Evolutionary conservation across 208 protist genomes (phyloP), one percentile per base, ranked within the genome.

Genomic region (Blechomonas ayalai): DNA sequence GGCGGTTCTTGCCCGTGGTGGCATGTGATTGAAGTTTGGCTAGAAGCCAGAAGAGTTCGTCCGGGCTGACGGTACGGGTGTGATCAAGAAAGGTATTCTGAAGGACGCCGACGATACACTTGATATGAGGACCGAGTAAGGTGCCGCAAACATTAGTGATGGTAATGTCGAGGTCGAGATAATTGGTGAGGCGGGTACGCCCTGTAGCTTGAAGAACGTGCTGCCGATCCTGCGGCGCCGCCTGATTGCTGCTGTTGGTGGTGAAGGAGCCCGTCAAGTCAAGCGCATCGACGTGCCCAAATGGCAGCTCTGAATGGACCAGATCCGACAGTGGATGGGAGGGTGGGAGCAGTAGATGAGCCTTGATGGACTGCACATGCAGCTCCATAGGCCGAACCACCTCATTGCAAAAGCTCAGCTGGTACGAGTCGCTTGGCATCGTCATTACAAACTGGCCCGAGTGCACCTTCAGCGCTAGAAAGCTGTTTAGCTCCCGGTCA

Each of bases 11-110:
- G 8, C 76, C 75, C 16, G 58, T 66, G 23, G 74, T 58, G 3
- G 70, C 67, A 50, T 90, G 70, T 28, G 77, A 80, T 50, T 88
- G 74, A 42, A 87, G 59, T 52, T 82, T 86, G 6, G 72, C 75
- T 2, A 82, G 65, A 3, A 85, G 79, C 82, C 85, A 93, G 59
- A 87, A 93, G 0, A 93, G 72, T 34, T 93, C 79, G 25, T 86
- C 73, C 0, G 81, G 81, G 16, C 52, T 29, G 44, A 93, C 73
- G 16, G 75, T 70, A 29, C 66, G 62, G 15, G 57, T 63, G 52
- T 73, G 70, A 51, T 74, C 67, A 5, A 79, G 57, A 59, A 93
- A 86, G 15, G 76, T 52, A 66, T 90, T 93, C 22, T 76, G 40
- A n/a, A 84, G 58, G 18, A 39, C 35, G 33, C 82, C 53, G 31